Base-by-base conservation (phyloP, 805 yeast genomes). In the Candida silvatica region DNA sequence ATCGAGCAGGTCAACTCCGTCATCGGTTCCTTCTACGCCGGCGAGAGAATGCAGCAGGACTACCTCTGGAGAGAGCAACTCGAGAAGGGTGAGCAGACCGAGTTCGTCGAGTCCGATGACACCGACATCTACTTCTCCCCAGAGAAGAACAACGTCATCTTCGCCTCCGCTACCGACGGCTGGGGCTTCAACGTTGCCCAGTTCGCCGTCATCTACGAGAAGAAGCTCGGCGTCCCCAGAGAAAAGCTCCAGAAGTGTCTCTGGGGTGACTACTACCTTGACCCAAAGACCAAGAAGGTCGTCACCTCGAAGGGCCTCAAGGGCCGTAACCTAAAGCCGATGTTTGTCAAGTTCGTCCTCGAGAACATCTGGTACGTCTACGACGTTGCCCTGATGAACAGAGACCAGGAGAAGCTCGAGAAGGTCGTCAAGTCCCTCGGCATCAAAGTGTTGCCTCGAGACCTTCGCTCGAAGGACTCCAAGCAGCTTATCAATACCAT, bases 161-260 rank as follows among this genome's bases (percentile, higher is more conserved):
- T 90, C 63, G 90, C 95, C 1, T 69, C 75, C 20, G 98, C 98
- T 1, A 67, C 82, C 15, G 98, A 92, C 59, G 97, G 97, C 9
- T 92, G 98, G 97, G 99, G 97, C 1, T 92, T 92, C 57, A 82
- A 85, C 29, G 67, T 92, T 33, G 75, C 84, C 34, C 95, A 92
- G 45, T 83, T 92, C 34, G 83, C 96, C 6, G 78, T 81, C 38
- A 76, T 92, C 23, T 85, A 86, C 54, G 92, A 81, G 59, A 74
- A 74, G 32, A 86, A 86, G 48, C 62, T 90, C 15, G 96, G 95
- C 0, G 80, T 90, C 45, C 82, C 84, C 43, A 77, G 87, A 42
- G 74, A 75, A 15, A 84, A 75, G 36, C 66, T 92, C 30, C 79
- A 80, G 39, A 82, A 83, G 49, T 86, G 87, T n/a, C 64, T 92